phyloP scores from a whole-genome alignment of 768 basidiomycete genomes.

The Boletus rex-veris region DNA sequence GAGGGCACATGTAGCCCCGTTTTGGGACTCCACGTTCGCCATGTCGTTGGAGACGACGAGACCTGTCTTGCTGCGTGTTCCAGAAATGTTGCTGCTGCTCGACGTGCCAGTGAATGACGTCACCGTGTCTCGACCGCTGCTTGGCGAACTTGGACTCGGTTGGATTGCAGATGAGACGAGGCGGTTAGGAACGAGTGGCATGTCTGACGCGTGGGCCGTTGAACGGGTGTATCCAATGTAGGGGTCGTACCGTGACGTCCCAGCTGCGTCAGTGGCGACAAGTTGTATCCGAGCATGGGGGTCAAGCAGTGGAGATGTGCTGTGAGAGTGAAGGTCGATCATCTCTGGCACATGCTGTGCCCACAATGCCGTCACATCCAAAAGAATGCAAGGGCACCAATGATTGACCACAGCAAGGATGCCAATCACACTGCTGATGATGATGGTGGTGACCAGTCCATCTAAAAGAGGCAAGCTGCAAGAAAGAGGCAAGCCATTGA shows the following conservation, averaged over 20 bases:
- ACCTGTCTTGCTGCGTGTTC: background rate
- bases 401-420: too few species aligned
- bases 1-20: background rate
- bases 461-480: too few species aligned
- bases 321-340: too few species aligned
- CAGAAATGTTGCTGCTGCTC: background rate
- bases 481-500: too few species aligned
- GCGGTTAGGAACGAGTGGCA: conserved; percentile 13
- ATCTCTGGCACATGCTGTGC: too few species aligned
- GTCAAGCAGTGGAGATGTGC: too few species aligned
- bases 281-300: too few species aligned
- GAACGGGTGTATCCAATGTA: background rate
- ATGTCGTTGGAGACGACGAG: conserved; percentile 5
- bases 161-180: background rate
- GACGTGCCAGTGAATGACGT: conserved; percentile 8
- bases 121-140: background rate
- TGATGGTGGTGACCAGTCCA: too few species aligned
- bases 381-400: too few species aligned
- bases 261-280: too few species aligned
- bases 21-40: background rate
- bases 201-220: background rate
- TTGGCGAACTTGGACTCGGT: background rate
- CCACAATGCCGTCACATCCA: too few species aligned
- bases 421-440: too few species aligned
- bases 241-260: background rate